Percentiles rank a stretch among this genome's conserved stretches.
These are phyloP conservation scores for Candida sp. DNA, from an alignment of 1,139 yeast species.

Conservation along the genomic window DNA sequence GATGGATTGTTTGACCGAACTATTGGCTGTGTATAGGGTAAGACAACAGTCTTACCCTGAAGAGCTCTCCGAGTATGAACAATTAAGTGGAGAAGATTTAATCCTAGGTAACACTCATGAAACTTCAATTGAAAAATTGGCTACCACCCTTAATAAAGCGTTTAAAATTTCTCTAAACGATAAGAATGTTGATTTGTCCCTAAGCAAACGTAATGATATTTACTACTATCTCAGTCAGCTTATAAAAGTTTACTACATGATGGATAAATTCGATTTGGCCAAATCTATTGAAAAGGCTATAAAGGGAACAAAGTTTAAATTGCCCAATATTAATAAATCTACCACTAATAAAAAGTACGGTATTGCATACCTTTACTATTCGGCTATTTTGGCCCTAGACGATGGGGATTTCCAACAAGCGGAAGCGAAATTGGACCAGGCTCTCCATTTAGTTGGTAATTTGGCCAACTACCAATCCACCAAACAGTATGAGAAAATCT, in stretches of 20 bases:
- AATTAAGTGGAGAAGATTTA: conserved; percentile 10
- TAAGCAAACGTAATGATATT: conserved; percentile 62
- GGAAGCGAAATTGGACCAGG: conserved; percentile 44
- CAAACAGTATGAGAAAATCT: conserved; percentile 35
- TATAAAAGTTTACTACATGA: conserved; percentile 66
- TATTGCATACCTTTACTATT: conserved; percentile 61
- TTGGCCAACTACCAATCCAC: conserved; percentile 14
- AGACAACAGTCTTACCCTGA: conserved; percentile 31
- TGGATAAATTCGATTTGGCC: conserved; percentile 73
- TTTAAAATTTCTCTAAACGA: conserved; percentile 81
- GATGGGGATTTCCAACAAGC: conserved; percentile 58
- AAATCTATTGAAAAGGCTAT: conserved; percentile 77
- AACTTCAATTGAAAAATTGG: conserved; percentile 50
- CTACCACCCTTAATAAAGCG: conserved; percentile 67
- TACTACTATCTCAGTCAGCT: conserved; percentile 74
- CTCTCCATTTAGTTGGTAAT: conserved; percentile 35
- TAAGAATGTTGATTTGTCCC: conserved; percentile 49
- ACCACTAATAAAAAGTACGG: conserved; percentile 47
- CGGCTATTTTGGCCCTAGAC: conserved; percentile 60
- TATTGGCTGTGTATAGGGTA: conserved; percentile 45
- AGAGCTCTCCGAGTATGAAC: conserved; percentile 10
- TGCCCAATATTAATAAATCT: conserved; percentile 52
- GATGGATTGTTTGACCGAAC: conserved; percentile 52
- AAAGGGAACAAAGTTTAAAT: conserved; percentile 43
- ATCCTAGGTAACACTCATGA: conserved; percentile 13